A percentile compares a stretch with the other conserved stretches of the same genome.
Conservation (phyloP, 1,284 basidiomycete genomes). For the Phlebopus sp. region DNA sequence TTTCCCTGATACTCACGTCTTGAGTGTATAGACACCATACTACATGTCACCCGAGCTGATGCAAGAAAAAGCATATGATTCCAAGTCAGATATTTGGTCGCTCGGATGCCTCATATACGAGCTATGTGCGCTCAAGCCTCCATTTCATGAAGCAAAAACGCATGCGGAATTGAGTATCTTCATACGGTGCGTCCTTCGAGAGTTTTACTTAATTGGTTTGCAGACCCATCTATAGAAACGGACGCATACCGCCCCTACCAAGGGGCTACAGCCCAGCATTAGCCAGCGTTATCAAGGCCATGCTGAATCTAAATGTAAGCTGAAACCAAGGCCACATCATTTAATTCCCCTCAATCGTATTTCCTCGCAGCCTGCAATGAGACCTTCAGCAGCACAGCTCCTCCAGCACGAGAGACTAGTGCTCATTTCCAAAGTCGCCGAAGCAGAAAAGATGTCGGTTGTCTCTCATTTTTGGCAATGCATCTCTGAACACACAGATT, state of each 20-base stretch:
- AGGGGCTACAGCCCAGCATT: slow-evolving; percentile 76
- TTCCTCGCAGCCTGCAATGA: slow-evolving; percentile 68
- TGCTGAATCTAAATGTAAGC: slow-evolving; percentile 83
- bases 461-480: background rate
- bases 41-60: slow-evolving; percentile 99
- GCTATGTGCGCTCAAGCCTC: slow-evolving; percentile 87
- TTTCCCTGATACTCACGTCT: background rate
- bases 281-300: slow-evolving; percentile 74
- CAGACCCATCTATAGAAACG: slow-evolving; percentile 49
- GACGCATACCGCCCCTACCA: slow-evolving; percentile 83
- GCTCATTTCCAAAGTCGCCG: slow-evolving; percentile 69
- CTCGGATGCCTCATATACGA: slow-evolving; percentile 96
- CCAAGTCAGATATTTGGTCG: slow-evolving; percentile 98
- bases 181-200: slow-evolving; percentile 54
- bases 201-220: background rate
- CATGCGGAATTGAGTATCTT: slow-evolving; percentile 81
- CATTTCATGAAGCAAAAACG: slow-evolving; percentile 88
- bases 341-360: background rate
- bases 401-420: slow-evolving; percentile 75
- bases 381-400: slow-evolving; percentile 76
- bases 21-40: slow-evolving; percentile 76
- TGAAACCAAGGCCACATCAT: slow-evolving; percentile 2
- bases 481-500: slow-evolving; percentile 1
- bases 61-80: slow-evolving; percentile 94
- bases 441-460: slow-evolving; percentile 77